Evolutionary conservation across 768 basidiomycete species (phyloP), one percentile per base, ranked within the genome.

Genomic region (Hericium erinaceus): DNA sequence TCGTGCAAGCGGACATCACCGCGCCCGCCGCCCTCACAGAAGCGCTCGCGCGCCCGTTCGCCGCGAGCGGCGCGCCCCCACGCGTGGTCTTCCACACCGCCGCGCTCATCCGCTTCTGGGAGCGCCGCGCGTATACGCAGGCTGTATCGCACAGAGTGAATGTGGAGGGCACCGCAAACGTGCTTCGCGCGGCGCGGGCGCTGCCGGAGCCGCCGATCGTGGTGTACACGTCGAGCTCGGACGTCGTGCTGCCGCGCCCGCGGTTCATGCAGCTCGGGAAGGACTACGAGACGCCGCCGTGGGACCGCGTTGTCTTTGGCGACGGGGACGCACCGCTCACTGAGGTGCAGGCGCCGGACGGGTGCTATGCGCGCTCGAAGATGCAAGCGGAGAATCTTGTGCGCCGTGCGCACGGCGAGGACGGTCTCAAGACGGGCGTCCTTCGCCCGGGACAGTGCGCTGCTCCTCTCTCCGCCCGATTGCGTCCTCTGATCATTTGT

Each of bases 351-450:
- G 63, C 65, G 15, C 66, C 72, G 0, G 61, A 77, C 28, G 78
- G 77, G 62, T 76, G 76, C 24, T 85, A 85, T 65, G 77, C 79
- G 62, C 72, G 73, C 41, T 80, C 81, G 44, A 84, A 84, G 66
- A 73, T 75, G 10, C 63, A 74, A 55, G 81, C 80, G 1, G 82
- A 84, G 66, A 69, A 74, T 63, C 67, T 81, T 39, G 78, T 84
- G 5, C 66, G 79, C n/a, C 70, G 68, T 0, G 80, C 81, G n/a
- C 81, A 82, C 63, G 74, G 73, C 4, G 65, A 72, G 53, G 70
- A 70, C 4, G 74, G 74, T 9, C 66, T 84, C 11, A 66, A 73
- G 52, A 82, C 82, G 3, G 80, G 68, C 1, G 66, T 69, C 22
- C 52, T 73, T 40, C 67, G 70, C 15, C 72, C 72, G 4, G 70